Evolutionary conservation across 208 protist genomes (phyloP).

Genomic region (Leishmania lainsoni): DNA sequence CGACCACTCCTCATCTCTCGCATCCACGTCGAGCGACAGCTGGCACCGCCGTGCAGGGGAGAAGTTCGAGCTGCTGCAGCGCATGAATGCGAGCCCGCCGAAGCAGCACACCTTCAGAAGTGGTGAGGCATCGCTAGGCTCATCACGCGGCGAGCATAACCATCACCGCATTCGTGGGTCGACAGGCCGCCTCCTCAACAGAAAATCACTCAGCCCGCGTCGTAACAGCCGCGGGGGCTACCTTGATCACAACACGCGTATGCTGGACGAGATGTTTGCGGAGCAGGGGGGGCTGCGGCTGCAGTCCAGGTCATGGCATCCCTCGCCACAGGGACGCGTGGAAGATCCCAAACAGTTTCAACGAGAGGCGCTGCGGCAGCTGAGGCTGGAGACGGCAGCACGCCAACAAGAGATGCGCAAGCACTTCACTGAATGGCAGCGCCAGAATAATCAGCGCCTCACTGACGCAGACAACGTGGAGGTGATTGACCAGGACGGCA

Average conservation of each 20-base stretch:
- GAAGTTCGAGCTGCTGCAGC: conserved; percentile 74
- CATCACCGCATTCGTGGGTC: conserved; percentile 9
- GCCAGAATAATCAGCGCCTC: conserved; percentile 43
- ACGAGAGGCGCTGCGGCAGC: conserved; percentile 21
- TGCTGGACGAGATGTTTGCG: conserved; percentile 36
- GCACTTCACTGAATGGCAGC: conserved; percentile 48
- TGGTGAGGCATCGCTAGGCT: conserved; percentile 7
- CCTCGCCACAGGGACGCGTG: conserved; percentile 20
- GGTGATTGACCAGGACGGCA: conserved; percentile 46
- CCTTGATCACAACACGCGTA: conserved; percentile 39
- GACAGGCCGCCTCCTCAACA: neutral
- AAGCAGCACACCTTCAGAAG: conserved; percentile 10
- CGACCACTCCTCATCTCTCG: conserved; percentile 3
- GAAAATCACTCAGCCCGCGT: conserved; percentile 13
- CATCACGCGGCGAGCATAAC: neutral
- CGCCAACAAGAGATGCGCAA: conserved; percentile 38
- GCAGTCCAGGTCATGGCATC: neutral
- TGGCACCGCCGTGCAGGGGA: conserved; percentile 57
- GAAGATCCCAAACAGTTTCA: conserved; percentile 24
- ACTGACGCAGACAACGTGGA: conserved; percentile 41
- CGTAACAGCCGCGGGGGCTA: conserved; percentile 11
- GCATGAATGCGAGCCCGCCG: conserved; percentile 49
- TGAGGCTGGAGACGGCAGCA: conserved; percentile 26
- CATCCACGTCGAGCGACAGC: conserved; percentile 25
- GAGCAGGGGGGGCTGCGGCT: conserved; percentile 24